Evolutionary conservation across 176 grass and related monocot species (phyloP), one percentile per base, ranked within the genome.

Genomic region (Canna indica): DNA sequence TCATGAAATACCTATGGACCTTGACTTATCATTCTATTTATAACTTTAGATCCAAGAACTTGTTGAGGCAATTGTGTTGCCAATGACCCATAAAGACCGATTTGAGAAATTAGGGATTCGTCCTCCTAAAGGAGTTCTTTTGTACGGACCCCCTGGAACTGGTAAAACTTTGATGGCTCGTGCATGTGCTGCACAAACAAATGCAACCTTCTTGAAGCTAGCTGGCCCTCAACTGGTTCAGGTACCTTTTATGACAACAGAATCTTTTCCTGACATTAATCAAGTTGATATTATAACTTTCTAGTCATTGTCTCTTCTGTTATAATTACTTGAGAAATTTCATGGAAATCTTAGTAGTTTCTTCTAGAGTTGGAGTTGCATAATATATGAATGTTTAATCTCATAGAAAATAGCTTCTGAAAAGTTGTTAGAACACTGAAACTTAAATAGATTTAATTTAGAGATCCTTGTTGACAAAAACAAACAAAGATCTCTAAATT

Each of bases 81-180:
- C 92, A 24, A 89, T 96, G 88, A 89, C 85, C 24, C 88, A 96
- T 54, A 87, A 89, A 63, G 92, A 96, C 30, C 73, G 81, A 18
- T 96, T 96, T 77, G 83, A 96, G 74, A 91, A 87, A 69, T 52
- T 96, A 78, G 92, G 92, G 59, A 83, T 96, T 86, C 79, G 83
- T 69, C 88, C 88, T 35, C 83, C 92, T 39, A 96, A 96, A 86
- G 92, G 92, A 34, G 88, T 96, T 63, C 85, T 96, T 80, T 78
- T 96, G 44, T 96, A 96, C 82, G 92, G 92, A 74, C 92, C 88
- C 31, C 92, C 92, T 29, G 88, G 92, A 63, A 96, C 88, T 7
- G 92, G 92, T 52, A 96, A 96, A 80, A 96, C 92, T 24, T 9
- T 96, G 59, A 96, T 96, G 85, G 92, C 92, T 36, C 92, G 85